These are phyloP conservation scores for Platanthera guangdongensis DNA, from an alignment of 106 monocot species.

Conservation along the genomic window DNA sequence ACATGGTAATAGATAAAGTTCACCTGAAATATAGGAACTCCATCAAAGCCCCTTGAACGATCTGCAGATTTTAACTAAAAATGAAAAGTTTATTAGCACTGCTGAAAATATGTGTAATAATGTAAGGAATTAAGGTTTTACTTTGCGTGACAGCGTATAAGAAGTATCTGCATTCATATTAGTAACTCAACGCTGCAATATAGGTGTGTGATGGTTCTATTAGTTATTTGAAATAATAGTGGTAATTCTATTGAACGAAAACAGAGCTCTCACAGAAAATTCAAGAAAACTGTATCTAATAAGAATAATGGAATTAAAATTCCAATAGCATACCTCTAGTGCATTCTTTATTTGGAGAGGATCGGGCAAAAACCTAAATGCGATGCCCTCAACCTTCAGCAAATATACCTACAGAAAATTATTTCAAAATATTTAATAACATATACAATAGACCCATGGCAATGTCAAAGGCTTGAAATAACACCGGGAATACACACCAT, in stretches of 20 bases:
- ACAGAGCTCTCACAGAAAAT: neutral
- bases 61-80: conserved; percentile 64
- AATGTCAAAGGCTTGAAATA: neutral
- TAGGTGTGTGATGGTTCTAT: neutral
- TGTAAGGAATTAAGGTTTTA: neutral
- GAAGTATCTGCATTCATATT: neutral
- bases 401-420: conserved; percentile 71
- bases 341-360: conserved; percentile 98
- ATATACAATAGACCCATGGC: neutral
- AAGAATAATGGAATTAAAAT: neutral
- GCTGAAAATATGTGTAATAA: neutral
- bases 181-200: neutral
- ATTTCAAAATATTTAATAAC: neutral
- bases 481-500: neutral
- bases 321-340: conserved; percentile 47
- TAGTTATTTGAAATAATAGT: neutral
- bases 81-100: conserved; percentile 7
- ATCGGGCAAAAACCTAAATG: conserved; percentile 93
- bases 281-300: neutral
- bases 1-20: neutral
- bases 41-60: conserved; percentile 77
- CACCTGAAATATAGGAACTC: conserved; percentile 99
- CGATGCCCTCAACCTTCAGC: conserved; percentile 98
- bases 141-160: neutral
- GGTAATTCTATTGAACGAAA: neutral